Conservation (phyloP, 495 filamentous ascomycete genomes). For the Tuber borchii region DNA sequence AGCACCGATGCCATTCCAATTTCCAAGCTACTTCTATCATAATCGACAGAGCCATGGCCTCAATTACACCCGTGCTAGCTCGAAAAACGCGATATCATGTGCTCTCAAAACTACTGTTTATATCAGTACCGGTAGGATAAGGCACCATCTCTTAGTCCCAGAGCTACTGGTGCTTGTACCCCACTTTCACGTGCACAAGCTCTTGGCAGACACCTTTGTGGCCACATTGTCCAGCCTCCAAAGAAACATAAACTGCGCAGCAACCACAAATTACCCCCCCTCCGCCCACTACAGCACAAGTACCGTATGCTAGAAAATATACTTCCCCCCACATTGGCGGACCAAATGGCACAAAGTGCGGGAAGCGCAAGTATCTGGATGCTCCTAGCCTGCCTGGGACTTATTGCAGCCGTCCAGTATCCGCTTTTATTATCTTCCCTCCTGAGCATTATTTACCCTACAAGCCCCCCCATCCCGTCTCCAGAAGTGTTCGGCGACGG, state of each 20-base stretch:
- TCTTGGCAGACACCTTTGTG: constrained; percentile 33
- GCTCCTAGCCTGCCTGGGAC: constrained; percentile 23
- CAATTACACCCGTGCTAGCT: background rate
- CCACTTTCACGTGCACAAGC: background rate
- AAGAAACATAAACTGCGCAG: constrained; percentile 9
- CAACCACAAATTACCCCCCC: background rate
- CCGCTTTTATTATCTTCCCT: constrained; percentile 23
- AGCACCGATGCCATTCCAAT: background rate
- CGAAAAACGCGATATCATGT: background rate
- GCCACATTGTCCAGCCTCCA: constrained; percentile 15
- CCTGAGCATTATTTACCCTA: constrained; percentile 5
- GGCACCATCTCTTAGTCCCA: background rate
- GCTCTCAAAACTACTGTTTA: background rate
- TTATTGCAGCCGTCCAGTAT: constrained; percentile 31
- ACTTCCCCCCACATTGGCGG: constrained; percentile 4
- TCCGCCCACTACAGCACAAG: constrained; percentile 3
- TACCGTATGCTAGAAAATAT: constrained; percentile 14
- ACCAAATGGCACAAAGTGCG: background rate
- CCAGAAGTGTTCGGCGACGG: background rate
- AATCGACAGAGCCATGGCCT: background rate
- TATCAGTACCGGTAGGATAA: background rate
- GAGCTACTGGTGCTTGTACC: background rate
- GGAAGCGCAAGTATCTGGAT: constrained; percentile 11
- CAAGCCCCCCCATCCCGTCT: background rate
- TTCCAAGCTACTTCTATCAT: background rate